Evolutionary conservation across 1,284 basidiomycete genomes (phyloP).

Genomic region (Ceratobasidium sp.): DNA sequence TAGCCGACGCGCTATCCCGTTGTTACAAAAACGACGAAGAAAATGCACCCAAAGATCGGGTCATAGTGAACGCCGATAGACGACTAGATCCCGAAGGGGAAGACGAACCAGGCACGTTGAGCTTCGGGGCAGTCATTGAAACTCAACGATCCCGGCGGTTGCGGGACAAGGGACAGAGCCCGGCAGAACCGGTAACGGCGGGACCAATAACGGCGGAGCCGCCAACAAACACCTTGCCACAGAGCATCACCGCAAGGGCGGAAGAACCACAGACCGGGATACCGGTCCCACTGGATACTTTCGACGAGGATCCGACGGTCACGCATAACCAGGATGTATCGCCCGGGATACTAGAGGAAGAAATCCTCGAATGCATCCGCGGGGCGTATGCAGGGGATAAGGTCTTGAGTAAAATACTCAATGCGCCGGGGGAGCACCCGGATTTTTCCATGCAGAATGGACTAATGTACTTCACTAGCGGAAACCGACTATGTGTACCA

Average conservation of each 20-base stretch:
- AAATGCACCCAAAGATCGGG: constrained; percentile 51
- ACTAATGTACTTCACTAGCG: constrained; percentile 52
- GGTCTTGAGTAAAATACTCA: no score
- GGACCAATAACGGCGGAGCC: background rate
- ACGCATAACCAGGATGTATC: no score
- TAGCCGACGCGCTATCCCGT: constrained; percentile 47
- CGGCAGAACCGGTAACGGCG: no score
- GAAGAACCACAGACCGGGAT: background rate
- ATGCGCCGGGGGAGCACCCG: constrained; percentile 43
- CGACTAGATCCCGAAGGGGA: constrained; percentile 15
- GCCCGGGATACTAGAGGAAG: background rate
- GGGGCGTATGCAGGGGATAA: no score
- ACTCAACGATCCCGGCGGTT: no score
- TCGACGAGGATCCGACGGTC: no score
- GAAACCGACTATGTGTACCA: constrained; percentile 59
- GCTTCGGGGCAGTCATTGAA: no score
- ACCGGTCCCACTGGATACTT: no score
- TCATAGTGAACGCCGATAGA: background rate
- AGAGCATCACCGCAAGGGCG: background rate
- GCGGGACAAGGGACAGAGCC: no score
- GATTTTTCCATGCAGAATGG: constrained; percentile 54
- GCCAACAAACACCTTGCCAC: background rate
- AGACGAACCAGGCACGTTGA: background rate
- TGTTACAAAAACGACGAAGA: constrained; percentile 57
- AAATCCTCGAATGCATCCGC: no score